Evolutionary conservation across 495 filamentous ascomycete genomes (phyloP), one percentile per base, ranked within the genome.

Genomic region (Penicillium pancosmium): DNA sequence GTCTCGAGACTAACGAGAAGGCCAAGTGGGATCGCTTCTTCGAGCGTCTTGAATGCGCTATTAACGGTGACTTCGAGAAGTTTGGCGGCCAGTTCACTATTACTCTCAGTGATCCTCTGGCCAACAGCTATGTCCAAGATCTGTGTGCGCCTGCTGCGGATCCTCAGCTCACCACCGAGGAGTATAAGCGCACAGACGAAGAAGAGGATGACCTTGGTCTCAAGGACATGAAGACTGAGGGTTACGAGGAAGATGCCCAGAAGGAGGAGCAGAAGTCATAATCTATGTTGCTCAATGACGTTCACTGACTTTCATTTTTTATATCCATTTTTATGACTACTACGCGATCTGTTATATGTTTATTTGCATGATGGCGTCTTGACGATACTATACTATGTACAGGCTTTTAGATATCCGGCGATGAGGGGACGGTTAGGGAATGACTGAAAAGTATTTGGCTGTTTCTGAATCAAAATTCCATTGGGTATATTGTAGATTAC

Each of bases 191-290:
- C 59, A 95, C 92, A 1, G 85, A 86, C 0, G 88, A 96, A 72
- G 95, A 98, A 70, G 88, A 94, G 70, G 95, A 98, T 62, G 88
- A 96, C 35, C 77, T 98, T 19, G 94, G 94, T 0, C 75, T 98
- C 62, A 84, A 73, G 41, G 93, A 98, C 67, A 98, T 98, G 86
- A 95, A 92, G 80, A 88, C 87, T 0, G 91, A 97, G 68, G 86
- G 85, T 0, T 97, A 97, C 75, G 91, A 88, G 67, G 78, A 84
- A 46, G 84, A 83, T 63, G 60, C 44, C 1, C 64, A 77, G 57
- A 60, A 70, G 31, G 55, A 68, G 49, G 62, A 72, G 56, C 60
- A 67, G n/a, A 68, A 66, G 44, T 38, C 46, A 43, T 53, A n/a
- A 38, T 35, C 1, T 10, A 50, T 51, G 38, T 31, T 47, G 35